Percentiles rank a stretch among this genome's conserved stretches.
Evolutionary conservation across 2,329 filamentous ascomycete genomes (phyloP).

Genomic region (Dactylellina drechsleri): DNA sequence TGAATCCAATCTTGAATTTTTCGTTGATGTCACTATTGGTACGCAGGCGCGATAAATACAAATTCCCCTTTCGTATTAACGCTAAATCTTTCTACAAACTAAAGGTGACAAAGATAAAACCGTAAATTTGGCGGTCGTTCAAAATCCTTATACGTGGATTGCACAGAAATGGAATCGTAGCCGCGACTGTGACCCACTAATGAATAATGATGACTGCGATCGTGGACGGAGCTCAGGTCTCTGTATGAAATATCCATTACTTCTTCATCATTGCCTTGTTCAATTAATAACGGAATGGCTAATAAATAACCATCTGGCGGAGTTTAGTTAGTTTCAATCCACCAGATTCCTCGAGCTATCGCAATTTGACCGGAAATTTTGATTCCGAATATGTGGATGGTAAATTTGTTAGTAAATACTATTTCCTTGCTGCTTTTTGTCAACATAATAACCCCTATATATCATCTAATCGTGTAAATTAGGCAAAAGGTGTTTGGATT

Average conservation of each 20-base stretch:
- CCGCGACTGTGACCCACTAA: slow-evolving; percentile 12
- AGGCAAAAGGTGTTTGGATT: slow-evolving; percentile 27
- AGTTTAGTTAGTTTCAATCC: slow-evolving; percentile 21
- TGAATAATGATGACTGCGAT: background rate
- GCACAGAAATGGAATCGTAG: slow-evolving; percentile 27
- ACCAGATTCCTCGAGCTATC: slow-evolving; percentile 14
- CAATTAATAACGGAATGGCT: too few species aligned
- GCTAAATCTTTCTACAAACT: background rate
- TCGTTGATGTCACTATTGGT: slow-evolving; percentile 29
- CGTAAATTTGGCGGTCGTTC: slow-evolving; percentile 23
- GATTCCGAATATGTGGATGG: slow-evolving; percentile 14
- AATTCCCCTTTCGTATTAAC: too few species aligned
- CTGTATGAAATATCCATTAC: slow-evolving; percentile 7
- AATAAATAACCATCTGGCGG: background rate
- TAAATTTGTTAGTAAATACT: too few species aligned
- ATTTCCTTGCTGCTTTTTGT: too few species aligned
- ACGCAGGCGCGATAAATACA: too few species aligned
- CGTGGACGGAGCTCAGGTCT: slow-evolving; percentile 18
- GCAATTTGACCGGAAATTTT: slow-evolving; percentile 25
- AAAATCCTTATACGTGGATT: slow-evolving; percentile 31
- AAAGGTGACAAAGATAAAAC: slow-evolving; percentile 18
- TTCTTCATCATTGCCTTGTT: too few species aligned
- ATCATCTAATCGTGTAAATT: too few species aligned
- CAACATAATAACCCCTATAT: too few species aligned
- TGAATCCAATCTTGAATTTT: slow-evolving; percentile 17